phyloP scores from a whole-genome alignment of 192 early-diverging fungal genomes.

The Piromyces finnis region DNA sequence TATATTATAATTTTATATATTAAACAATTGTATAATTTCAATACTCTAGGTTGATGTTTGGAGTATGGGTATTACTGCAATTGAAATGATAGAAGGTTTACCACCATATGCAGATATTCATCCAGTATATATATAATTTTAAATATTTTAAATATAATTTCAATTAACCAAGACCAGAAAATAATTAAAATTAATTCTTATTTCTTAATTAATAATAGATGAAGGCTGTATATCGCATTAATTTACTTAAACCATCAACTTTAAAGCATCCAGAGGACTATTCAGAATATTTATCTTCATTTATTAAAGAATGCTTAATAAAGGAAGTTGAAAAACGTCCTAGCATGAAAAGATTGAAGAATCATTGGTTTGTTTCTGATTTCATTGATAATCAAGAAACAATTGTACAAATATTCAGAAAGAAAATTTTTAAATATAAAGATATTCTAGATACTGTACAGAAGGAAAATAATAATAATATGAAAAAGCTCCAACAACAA shows the following conservation, averaged over 20 bases:
- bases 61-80: constrained; percentile 94
- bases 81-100: constrained; percentile 95
- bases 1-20: background rate
- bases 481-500: background rate
- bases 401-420: background rate
- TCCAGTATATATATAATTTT: constrained; percentile 1
- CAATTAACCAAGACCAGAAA: too few relatives aligned
- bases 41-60: constrained; percentile 73
- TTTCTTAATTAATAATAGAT: background rate
- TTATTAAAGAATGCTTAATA: background rate
- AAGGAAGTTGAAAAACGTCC: background rate
- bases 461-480: background rate
- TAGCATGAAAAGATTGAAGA: background rate
- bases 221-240: background rate
- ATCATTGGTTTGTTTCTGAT: background rate
- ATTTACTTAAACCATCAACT: background rate
- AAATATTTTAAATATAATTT: background rate
- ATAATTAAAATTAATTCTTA: background rate
- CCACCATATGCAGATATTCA: constrained; percentile 54
- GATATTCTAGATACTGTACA: background rate
- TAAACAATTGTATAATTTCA: background rate
- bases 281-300: background rate
- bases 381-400: background rate
- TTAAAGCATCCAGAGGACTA: background rate
- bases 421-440: background rate